Evolutionary conservation across 2,329 filamentous ascomycete genomes (phyloP).

Genomic region (Sporothrix variecibatus): DNA sequence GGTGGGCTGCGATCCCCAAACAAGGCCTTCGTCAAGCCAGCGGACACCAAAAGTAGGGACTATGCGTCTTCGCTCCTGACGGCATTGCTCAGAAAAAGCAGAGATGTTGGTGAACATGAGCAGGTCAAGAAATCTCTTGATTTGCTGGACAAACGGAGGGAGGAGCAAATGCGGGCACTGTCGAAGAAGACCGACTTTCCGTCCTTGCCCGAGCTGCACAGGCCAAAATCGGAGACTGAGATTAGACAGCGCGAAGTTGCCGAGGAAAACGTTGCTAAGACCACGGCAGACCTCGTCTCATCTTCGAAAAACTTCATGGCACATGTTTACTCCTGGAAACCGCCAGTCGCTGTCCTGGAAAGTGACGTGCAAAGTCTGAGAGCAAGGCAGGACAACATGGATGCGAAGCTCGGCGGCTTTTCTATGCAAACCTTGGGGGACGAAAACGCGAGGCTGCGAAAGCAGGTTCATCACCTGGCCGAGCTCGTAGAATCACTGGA

Average conservation of each 20-base stretch:
- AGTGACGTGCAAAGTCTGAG: neutral
- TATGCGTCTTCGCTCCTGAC: neutral
- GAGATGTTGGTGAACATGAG: constrained; percentile 18
- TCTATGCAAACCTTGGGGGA: neutral
- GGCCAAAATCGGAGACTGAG: neutral
- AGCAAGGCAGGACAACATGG: neutral
- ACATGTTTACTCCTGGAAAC: neutral
- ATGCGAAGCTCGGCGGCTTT: neutral
- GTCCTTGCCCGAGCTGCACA: constrained; percentile 13
- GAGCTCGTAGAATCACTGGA: neutral
- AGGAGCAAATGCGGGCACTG: constrained; percentile 2
- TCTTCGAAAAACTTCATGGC: constrained; percentile 6
- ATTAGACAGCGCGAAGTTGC: neutral
- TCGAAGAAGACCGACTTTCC: constrained; percentile 27
- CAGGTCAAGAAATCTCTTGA: constrained; percentile 16
- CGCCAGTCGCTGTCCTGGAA: neutral
- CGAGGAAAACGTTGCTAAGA: neutral
- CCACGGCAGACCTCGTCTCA: neutral
- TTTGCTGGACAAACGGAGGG: neutral
- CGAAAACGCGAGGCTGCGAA: constrained; percentile 1
- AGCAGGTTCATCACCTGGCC: neutral
- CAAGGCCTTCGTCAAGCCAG: neutral
- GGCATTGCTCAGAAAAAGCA: constrained; percentile 10
- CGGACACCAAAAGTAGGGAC: neutral
- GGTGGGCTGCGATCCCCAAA: neutral